Percentiles rank a stretch among this genome's conserved stretches.
phyloP scores from a whole-genome alignment of 1,284 basidiomycete genomes.

The Apiotrichum mycotoxinovorans region DNA sequence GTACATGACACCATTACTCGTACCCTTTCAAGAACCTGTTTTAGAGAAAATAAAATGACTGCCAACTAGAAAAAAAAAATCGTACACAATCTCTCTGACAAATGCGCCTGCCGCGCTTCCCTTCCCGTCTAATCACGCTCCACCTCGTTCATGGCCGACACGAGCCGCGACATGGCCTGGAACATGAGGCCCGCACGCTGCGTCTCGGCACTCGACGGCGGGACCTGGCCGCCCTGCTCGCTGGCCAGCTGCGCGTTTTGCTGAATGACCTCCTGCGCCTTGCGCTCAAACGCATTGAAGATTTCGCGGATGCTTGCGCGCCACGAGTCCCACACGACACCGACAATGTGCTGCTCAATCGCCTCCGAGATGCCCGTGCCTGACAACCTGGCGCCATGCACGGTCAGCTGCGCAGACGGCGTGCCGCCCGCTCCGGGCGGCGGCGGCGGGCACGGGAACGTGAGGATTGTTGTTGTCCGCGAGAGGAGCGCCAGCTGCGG shows the following conservation, averaged over 20 bases:
- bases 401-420: constrained; percentile 39
- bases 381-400: constrained; percentile 44
- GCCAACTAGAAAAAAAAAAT: no score
- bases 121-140: constrained; percentile 31
- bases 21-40: no score
- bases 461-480: constrained; percentile 47
- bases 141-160: constrained; percentile 50
- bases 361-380: constrained; percentile 48
- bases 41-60: no score
- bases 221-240: constrained; percentile 10
- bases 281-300: constrained; percentile 42
- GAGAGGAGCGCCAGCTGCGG: constrained; percentile 49
- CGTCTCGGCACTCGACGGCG: constrained; percentile 34
- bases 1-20: no score
- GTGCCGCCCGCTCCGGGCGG: constrained; percentile 36
- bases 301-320: constrained; percentile 46
- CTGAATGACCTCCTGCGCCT: constrained; percentile 45
- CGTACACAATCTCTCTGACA: background rate
- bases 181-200: constrained; percentile 48
- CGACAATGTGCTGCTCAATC: constrained; percentile 50
- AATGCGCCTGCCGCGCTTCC: background rate
- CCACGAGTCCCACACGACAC: constrained; percentile 50
- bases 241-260: constrained; percentile 24
- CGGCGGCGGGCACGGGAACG: constrained; percentile 42
- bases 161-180: constrained; percentile 45